These are phyloP conservation scores for Phytophthora europaea DNA, from an alignment of 352 stramenopile genomes.

Conservation along the genomic window DNA sequence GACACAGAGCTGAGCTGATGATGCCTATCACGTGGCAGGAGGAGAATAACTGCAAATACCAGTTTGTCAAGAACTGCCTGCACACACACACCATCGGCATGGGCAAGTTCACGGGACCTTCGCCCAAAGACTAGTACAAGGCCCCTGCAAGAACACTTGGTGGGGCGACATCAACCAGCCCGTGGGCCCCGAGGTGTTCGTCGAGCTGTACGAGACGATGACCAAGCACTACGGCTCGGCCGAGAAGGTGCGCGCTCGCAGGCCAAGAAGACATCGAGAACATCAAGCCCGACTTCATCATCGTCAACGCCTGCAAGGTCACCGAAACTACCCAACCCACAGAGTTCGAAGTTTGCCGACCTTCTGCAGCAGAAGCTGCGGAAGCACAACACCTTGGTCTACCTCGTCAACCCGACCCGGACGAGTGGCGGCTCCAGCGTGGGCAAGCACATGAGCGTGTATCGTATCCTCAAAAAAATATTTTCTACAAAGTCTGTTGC, in stretches of 20 bases:
- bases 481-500: no score
- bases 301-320: slow-evolving; percentile 98
- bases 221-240: slow-evolving; percentile 95
- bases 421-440: slow-evolving; percentile 96
- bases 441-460: slow-evolving; percentile 93
- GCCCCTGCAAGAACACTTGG: slow-evolving; percentile 94
- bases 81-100: slow-evolving; percentile 98
- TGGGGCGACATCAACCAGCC: slow-evolving; percentile 98
- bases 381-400: slow-evolving; percentile 95
- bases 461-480: no score
- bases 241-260: no score
- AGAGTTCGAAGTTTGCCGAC: slow-evolving; percentile 98
- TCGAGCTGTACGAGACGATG: slow-evolving; percentile 96
- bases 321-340: slow-evolving; percentile 96
- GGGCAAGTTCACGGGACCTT: slow-evolving; percentile 56
- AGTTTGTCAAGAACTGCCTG: slow-evolving; percentile 92
- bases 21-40: slow-evolving; percentile 71
- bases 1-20: no score
- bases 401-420: slow-evolving; percentile 99
- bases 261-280: slow-evolving; percentile 87
- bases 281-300: slow-evolving; percentile 98
- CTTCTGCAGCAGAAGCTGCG: slow-evolving; percentile 97
- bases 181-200: slow-evolving; percentile 94
- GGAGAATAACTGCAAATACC: slow-evolving; percentile 93
- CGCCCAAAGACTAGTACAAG: slow-evolving; percentile 99